Base-by-base conservation (phyloP, 169 alveolate species). In the Perkinsus marinus region DNA sequence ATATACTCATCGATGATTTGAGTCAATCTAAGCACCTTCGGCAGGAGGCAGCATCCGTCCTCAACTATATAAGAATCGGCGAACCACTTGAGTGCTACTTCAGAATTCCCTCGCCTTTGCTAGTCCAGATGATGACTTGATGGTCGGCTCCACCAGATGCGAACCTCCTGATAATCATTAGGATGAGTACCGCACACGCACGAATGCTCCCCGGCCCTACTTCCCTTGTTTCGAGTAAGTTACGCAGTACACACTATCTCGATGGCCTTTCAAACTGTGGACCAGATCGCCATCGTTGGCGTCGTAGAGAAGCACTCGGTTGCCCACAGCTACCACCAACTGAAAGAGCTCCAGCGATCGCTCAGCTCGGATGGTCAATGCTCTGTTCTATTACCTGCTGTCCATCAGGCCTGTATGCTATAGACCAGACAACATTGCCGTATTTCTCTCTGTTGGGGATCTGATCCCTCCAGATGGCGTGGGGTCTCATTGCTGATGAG, bases 181-280 rank as follows among this genome's bases (percentile, higher is more conserved):
- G 79, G 22, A 16, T 30, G 30, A 57, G 36, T 57, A 16, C 79
- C 37, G 30, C 79, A n/a, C n/a, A 16, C 22, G 79, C 3, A 57
- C 22, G 7, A 30, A 19, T 5, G 79, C 79, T 2, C 37, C 26
- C 37, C 34, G 79, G 7, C 5, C 79, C 30, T 57, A 57, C 90
- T 96, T 93, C 19, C 98, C 98, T 93, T 96, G 97, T 47, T 96
- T 96, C 46, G 97, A 94, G 93, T 95, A 97, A 17, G 97, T 96
- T 9, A 96, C 95, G 68, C 97, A 96, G 92, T 95, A 95, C 22
- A 96, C 97, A 19, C 94, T 47, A 34, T 96, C 97, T 92, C 94
- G 95, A 90, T 96, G 97, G 38, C 94, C 69, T 34, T 91, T 90
- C 43, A 93, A 93, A 7, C 92, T 68, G 68, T 93, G 95, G 22